phyloP scores from a whole-genome alignment of 1,139 yeast genomes.

The Entelexis sorbosivorans region DNA sequence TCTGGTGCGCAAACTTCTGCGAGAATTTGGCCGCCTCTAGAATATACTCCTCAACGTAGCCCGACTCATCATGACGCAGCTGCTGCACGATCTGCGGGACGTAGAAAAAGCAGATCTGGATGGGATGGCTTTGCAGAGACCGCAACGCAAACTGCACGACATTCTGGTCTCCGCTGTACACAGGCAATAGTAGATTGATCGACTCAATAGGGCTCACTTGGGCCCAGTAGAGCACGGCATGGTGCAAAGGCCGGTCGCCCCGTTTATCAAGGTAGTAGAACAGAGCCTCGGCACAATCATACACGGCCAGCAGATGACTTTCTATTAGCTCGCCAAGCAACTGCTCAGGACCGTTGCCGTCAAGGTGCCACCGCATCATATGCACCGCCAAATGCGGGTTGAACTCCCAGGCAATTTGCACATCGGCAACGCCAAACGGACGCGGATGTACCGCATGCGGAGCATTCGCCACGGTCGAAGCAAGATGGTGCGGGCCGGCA shows the following conservation, averaged over 20 bases:
- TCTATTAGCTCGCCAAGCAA: slow-evolving; percentile 41
- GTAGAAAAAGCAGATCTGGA: slow-evolving; percentile 81
- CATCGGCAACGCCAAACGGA: slow-evolving; percentile 22
- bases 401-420: slow-evolving; percentile 48
- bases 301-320: slow-evolving; percentile 51
- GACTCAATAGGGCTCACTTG: slow-evolving; percentile 77
- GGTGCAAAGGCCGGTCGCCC: slow-evolving; percentile 19
- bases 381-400: slow-evolving; percentile 68
- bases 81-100: slow-evolving; percentile 97
- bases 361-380: slow-evolving; percentile 28
- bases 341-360: slow-evolving; percentile 24
- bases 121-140: slow-evolving; percentile 79
- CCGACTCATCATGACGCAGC: slow-evolving; percentile 64
- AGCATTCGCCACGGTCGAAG: background rate
- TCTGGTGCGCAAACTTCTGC: slow-evolving; percentile 90
- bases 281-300: slow-evolving; percentile 54
- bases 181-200: slow-evolving; percentile 73
- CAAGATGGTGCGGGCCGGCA: slow-evolving; percentile 25
- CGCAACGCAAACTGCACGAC: slow-evolving; percentile 82
- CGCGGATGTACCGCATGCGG: background rate
- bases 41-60: slow-evolving; percentile 80
- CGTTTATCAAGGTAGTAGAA: slow-evolving; percentile 30
- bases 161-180: slow-evolving; percentile 54
- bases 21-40: slow-evolving; percentile 86
- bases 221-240: slow-evolving; percentile 54